Percentiles rank a stretch among this genome's conserved stretches.
phyloP scores from a whole-genome alignment of 345 rosid species.

The Populus pruinosa region DNA sequence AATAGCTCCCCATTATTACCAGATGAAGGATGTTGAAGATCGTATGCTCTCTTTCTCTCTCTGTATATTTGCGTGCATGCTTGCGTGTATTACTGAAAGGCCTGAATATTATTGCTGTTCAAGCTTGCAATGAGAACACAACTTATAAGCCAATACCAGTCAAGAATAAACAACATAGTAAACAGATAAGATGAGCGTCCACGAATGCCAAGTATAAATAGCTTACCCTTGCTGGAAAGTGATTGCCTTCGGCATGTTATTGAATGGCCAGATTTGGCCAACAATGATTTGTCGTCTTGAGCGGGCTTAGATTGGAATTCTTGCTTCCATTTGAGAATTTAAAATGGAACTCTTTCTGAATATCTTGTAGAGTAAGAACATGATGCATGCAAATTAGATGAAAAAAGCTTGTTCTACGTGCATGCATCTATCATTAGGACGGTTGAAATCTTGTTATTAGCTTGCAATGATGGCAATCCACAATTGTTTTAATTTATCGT shows the following conservation, averaged over 20 bases:
- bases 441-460: too few relatives aligned
- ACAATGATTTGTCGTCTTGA: neutral
- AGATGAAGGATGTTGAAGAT: conserved; percentile 95
- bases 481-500: neutral
- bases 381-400: neutral
- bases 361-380: neutral
- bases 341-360: neutral
- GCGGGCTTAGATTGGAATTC: neutral
- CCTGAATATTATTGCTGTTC: neutral
- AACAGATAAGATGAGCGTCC: too few relatives aligned
- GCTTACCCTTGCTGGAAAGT: neutral
- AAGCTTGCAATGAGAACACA: neutral
- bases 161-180: too few relatives aligned
- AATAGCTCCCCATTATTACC: conserved; percentile 94
- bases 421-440: too few relatives aligned
- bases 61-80: neutral
- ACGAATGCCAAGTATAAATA: too few relatives aligned
- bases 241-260: neutral
- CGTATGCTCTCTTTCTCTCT: conserved; percentile 34
- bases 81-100: neutral
- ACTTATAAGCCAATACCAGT: neutral
- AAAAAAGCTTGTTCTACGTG: too few relatives aligned
- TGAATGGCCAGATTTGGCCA: neutral
- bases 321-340: neutral
- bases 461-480: neutral